phyloP scores from a whole-genome alignment of 2,329 filamentous ascomycete genomes.

The Colletotrichum chlorophyti region DNA sequence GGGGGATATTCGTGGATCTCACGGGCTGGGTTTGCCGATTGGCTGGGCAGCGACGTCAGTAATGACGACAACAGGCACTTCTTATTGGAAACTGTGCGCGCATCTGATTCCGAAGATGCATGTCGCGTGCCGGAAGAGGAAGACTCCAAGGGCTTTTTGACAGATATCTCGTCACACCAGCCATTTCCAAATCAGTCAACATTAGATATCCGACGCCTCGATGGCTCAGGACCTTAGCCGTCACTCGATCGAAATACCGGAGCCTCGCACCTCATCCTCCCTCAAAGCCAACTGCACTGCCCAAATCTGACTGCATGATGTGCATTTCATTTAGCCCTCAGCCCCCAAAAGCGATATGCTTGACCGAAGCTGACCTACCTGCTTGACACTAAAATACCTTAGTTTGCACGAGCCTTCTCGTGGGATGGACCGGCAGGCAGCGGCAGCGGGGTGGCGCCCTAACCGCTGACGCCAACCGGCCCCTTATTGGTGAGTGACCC shows the following conservation, averaged over 20 bases:
- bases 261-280: conserved; percentile 4
- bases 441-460: conserved; percentile 23
- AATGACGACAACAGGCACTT: background rate
- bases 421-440: conserved; percentile 7
- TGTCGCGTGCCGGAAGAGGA: background rate
- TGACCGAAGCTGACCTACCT: background rate
- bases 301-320: conserved; percentile 22
- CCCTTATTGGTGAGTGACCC: conserved; percentile 15
- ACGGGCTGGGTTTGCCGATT: conserved; percentile 16
- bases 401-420: background rate
- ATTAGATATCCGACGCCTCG: too few relatives aligned
- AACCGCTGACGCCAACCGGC: conserved; percentile 8
- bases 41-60: conserved; percentile 20
- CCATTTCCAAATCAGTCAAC: too few relatives aligned
- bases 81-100: conserved; percentile 9
- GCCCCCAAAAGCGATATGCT: background rate
- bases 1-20: too few relatives aligned
- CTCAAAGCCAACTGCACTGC: conserved; percentile 25
- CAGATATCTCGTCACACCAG: too few relatives aligned
- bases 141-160: background rate
- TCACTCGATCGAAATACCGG: background rate
- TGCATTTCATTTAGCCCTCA: background rate
- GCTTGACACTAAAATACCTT: background rate
- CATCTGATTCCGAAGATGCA: background rate
- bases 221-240: background rate